Conservation (phyloP, 805 yeast species). For the Candida vaughaniae region DNA sequence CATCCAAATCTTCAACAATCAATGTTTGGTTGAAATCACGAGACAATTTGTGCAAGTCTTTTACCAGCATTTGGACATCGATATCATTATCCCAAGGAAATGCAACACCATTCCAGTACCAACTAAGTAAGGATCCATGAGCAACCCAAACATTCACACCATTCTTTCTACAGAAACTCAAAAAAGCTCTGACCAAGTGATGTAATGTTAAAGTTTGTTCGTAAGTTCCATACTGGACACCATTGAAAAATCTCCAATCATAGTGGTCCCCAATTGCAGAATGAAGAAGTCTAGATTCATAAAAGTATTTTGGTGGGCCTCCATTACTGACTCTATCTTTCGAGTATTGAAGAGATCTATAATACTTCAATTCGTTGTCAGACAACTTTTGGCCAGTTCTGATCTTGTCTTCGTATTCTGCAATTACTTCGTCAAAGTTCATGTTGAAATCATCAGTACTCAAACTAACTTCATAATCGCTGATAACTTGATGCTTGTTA, state of each 20-base stretch:
- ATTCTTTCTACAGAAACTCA: constrained; percentile 44
- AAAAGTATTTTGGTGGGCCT: constrained; percentile 41
- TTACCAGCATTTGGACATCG: constrained; percentile 60
- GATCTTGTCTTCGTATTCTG: constrained; percentile 14
- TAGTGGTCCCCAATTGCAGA: constrained; percentile 43
- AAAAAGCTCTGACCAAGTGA: constrained; percentile 51
- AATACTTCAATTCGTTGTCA: constrained; percentile 25
- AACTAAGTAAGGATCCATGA: constrained; percentile 61
- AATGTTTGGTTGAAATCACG: constrained; percentile 48
- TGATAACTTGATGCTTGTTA: constrained; percentile 20
- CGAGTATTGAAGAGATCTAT: constrained; percentile 33
- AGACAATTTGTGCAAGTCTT: constrained; percentile 45
- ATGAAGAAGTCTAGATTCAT: constrained; percentile 29
- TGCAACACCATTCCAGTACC: constrained; percentile 62
- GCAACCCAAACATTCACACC: constrained; percentile 60
- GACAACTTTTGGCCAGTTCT: constrained; percentile 19
- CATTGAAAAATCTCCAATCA: constrained; percentile 60
- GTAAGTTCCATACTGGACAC: constrained; percentile 44
- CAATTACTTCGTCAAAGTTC: constrained; percentile 19
- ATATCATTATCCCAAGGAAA: constrained; percentile 68
- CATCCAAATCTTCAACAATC: constrained; percentile 44
- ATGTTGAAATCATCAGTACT: constrained; percentile 26
- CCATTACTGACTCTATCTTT: constrained; percentile 22
- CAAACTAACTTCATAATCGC: constrained; percentile 26
- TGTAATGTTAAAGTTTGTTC: constrained; percentile 43